A percentile compares a stretch with the other conserved stretches of the same genome.
Conservation (phyloP, 768 basidiomycete genomes). For the Tubosaeta sp. region DNA sequence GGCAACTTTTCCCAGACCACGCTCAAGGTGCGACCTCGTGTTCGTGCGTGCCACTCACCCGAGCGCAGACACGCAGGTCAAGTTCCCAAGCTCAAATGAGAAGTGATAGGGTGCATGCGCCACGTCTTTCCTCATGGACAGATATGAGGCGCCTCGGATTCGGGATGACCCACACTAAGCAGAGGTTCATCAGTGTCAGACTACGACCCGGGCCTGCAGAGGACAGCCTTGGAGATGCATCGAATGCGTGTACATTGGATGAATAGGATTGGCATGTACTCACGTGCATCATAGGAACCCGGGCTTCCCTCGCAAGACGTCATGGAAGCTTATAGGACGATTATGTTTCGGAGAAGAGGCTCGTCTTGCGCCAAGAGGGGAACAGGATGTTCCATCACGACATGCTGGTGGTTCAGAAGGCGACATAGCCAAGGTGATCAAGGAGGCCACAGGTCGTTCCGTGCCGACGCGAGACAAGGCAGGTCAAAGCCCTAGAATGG, state of each 20-base stretch:
- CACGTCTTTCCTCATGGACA: constrained; percentile 26
- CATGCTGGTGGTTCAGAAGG: constrained; percentile 21
- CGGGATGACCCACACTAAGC: neutral
- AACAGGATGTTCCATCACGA: constrained; percentile 29
- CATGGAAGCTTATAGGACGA: constrained; percentile 19
- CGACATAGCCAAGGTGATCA: constrained; percentile 17
- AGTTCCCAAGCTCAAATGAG: too few species aligned
- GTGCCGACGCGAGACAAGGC: constrained; percentile 27
- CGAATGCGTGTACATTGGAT: constrained; percentile 8
- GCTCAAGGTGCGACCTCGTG: constrained; percentile 16
- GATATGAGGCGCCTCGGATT: constrained; percentile 12
- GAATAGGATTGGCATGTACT: neutral
- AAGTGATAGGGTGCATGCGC: constrained; percentile 18
- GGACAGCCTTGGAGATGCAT: neutral
- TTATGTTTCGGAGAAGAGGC: constrained; percentile 21
- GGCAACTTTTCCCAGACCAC: constrained; percentile 17
- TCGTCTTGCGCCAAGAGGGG: constrained; percentile 29
- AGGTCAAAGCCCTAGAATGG: constrained; percentile 17
- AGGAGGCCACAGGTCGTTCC: constrained; percentile 20
- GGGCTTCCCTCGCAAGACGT: constrained; percentile 20
- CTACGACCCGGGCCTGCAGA: constrained; percentile 16
- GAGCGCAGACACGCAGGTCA: neutral
- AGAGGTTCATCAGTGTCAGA: constrained; percentile 19
- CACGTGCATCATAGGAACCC: constrained; percentile 9
- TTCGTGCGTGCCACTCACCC: neutral